These are phyloP conservation scores for Chaetomium sp. DNA, from an alignment of 2,329 filamentous ascomycete genomes.

Conservation along the genomic window DNA sequence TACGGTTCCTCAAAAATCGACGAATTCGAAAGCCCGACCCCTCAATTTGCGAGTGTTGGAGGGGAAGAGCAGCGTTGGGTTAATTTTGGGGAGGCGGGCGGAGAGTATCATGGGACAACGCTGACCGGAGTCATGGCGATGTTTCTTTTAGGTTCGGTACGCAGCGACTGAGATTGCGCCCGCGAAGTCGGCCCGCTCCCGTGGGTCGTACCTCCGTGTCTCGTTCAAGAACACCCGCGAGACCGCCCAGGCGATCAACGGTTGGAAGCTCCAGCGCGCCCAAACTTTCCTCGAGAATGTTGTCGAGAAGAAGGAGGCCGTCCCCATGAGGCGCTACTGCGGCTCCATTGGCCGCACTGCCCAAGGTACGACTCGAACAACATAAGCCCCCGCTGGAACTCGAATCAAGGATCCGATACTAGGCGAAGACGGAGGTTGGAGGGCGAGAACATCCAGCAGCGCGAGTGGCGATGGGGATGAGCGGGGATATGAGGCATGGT, in stretches of 20 bases:
- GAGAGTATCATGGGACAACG: slow-evolving; percentile 6
- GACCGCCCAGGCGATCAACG: slow-evolving; percentile 98
- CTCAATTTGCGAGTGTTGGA: slow-evolving; percentile 3
- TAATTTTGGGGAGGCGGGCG: slow-evolving; percentile 2
- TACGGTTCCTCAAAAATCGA: slow-evolving; percentile 5
- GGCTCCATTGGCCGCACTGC: slow-evolving; percentile 92
- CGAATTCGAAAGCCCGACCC: slow-evolving; percentile 8
- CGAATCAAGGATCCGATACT: background rate
- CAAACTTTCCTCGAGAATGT: slow-evolving; percentile 98
- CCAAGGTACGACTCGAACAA: slow-evolving; percentile 70
- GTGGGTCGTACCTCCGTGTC: slow-evolving; percentile 97
- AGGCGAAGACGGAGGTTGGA: background rate
- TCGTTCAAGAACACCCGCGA: slow-evolving; percentile 99
- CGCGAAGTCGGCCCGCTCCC: slow-evolving; percentile 92
- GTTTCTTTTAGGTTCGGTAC: slow-evolving; percentile 73
- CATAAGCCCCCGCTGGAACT: background rate
- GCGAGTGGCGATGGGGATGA: background rate
- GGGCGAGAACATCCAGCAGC: background rate
- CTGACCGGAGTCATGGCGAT: slow-evolving; percentile 20
- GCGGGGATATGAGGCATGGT: slow-evolving; percentile 20
- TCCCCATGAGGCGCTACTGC: slow-evolving; percentile 96
- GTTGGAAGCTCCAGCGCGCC: slow-evolving; percentile 95
- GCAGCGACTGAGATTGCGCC: slow-evolving; percentile 80
- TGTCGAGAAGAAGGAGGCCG: slow-evolving; percentile 90
- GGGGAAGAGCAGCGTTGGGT: slow-evolving; percentile 4